These are phyloP conservation scores for Austroboletus eburneus DNA, from an alignment of 768 basidiomycete genomes.

Conservation along the genomic window DNA sequence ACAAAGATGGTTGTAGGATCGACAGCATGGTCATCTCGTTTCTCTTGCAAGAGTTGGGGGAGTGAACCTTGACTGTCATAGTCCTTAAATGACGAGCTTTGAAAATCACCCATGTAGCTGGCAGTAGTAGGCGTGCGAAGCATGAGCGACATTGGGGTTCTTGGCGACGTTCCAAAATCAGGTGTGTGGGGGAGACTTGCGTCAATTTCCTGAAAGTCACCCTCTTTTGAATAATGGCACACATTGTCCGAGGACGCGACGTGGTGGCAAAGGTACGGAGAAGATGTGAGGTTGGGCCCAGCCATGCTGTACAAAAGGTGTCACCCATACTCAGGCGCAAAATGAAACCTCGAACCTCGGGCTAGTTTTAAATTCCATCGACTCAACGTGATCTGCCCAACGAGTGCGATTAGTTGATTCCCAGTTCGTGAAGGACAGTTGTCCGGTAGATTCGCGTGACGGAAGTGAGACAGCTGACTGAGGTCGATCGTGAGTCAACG, in stretches of 20 bases:
- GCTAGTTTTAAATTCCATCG: constrained; percentile 8
- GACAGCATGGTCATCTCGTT: constrained; percentile 37
- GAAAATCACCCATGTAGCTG: constrained; percentile 34
- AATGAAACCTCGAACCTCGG: constrained; percentile 12
- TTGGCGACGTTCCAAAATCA: constrained; percentile 44
- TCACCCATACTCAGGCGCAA: constrained; percentile 6
- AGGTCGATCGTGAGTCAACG: constrained; percentile 26
- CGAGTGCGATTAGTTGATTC: constrained; percentile 22
- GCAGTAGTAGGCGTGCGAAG: constrained; percentile 46
- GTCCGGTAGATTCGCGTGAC: constrained; percentile 27
- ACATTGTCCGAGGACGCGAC: constrained; percentile 19
- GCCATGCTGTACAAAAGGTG: constrained; percentile 7
- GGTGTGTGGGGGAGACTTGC: constrained; percentile 38
- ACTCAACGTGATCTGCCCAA: constrained; percentile 15
- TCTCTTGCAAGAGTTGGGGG: constrained; percentile 20
- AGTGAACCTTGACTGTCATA: constrained; percentile 20
- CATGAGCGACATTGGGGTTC: constrained; percentile 44
- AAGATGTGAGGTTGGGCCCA: constrained; percentile 8
- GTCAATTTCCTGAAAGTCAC: constrained; percentile 36
- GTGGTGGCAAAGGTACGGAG: constrained; percentile 10
- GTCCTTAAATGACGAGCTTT: constrained; percentile 24
- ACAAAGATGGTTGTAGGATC: constrained; percentile 74
- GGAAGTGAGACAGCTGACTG: constrained; percentile 14
- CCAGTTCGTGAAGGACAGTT: constrained; percentile 26
- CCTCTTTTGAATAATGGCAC: constrained; percentile 11